A percentile compares a stretch with the other conserved stretches of the same genome.
These are phyloP conservation scores for Pleurotus djamor DNA, from an alignment of 768 basidiomycete species.

Conservation along the genomic window DNA sequence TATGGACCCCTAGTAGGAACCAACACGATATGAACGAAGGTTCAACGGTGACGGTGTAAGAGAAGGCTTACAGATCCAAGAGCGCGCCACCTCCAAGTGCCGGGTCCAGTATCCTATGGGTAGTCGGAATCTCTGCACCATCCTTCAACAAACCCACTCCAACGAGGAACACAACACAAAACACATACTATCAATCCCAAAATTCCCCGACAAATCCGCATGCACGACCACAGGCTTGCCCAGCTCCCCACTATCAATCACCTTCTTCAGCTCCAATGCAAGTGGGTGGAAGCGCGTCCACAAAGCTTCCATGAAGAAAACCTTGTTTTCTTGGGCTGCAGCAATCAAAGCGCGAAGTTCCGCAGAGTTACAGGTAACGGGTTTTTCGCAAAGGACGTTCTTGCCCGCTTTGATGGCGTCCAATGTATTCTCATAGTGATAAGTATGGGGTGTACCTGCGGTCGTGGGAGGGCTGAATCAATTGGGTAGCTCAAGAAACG, in stretches of 20 bases:
- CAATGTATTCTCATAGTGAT: slow-evolving; percentile 76
- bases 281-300: slow-evolving; percentile 87
- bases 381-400: slow-evolving; percentile 88
- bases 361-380: slow-evolving; percentile 73
- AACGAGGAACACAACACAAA: neutral
- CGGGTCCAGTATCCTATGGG: slow-evolving; percentile 79
- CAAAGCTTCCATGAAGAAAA: slow-evolving; percentile 92
- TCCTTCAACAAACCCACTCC: neutral
- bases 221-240: slow-evolving; percentile 66
- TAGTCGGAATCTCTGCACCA: slow-evolving; percentile 55
- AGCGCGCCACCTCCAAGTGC: slow-evolving; percentile 79
- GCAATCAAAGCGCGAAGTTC: slow-evolving; percentile 73
- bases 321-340: slow-evolving; percentile 72
- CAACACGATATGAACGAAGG: slow-evolving; percentile 4
- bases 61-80: slow-evolving; percentile 68
- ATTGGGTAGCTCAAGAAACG: neutral
- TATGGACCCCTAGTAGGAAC: slow-evolving; percentile 63
- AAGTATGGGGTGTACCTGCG: slow-evolving; percentile 80
- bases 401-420: slow-evolving; percentile 79
- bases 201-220: slow-evolving; percentile 77
- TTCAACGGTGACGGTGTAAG: neutral
- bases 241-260: slow-evolving; percentile 60
- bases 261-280: slow-evolving; percentile 56
- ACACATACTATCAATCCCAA: slow-evolving; percentile 59
- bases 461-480: neutral